phyloP scores from a whole-genome alignment of 1,139 yeast genomes.

The Diutina neorugosa region DNA sequence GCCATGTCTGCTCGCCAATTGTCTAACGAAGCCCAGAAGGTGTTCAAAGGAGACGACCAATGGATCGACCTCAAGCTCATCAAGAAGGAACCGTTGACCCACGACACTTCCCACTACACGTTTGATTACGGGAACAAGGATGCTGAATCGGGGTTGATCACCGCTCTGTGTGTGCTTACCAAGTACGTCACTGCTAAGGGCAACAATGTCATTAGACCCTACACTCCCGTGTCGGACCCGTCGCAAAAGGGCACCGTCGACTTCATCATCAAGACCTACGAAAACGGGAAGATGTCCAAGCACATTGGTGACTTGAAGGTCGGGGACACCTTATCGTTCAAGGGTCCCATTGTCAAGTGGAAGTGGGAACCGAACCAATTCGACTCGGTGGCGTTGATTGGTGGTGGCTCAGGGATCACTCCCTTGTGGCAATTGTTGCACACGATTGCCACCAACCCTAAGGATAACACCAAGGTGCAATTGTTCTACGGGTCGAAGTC shows the following conservation, averaged over 20 bases:
- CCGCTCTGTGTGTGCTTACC: constrained; percentile 73
- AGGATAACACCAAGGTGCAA: constrained; percentile 75
- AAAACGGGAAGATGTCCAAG: constrained; percentile 71
- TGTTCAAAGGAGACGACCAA: constrained; percentile 57
- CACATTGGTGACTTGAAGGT: constrained; percentile 63
- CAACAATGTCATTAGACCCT: constrained; percentile 84
- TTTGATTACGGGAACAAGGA: constrained; percentile 63
- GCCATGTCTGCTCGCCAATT: constrained; percentile 23
- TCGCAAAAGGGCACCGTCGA: constrained; percentile 65
- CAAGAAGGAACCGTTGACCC: constrained; percentile 42
- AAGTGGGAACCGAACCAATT: constrained; percentile 82
- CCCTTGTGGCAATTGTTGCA: constrained; percentile 83
- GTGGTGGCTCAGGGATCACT: constrained; percentile 96
- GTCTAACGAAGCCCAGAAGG: constrained; percentile 37
- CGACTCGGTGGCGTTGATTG: constrained; percentile 69
- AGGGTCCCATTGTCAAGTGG: constrained; percentile 93
- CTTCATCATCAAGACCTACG: constrained; percentile 76
- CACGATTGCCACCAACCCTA: constrained; percentile 57
- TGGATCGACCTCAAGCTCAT: constrained; percentile 77
- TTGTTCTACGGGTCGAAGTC: constrained; percentile 73
- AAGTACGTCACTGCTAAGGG: constrained; percentile 81
- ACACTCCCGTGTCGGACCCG: constrained; percentile 78
- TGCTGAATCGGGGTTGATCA: constrained; percentile 63
- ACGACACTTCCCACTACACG: constrained; percentile 55
- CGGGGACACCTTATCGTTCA: constrained; percentile 76